Percentiles rank a stretch among this genome's conserved stretches.
Conservation (phyloP, 371 early-diverging fungal genomes). For the Mortierella sp. region DNA sequence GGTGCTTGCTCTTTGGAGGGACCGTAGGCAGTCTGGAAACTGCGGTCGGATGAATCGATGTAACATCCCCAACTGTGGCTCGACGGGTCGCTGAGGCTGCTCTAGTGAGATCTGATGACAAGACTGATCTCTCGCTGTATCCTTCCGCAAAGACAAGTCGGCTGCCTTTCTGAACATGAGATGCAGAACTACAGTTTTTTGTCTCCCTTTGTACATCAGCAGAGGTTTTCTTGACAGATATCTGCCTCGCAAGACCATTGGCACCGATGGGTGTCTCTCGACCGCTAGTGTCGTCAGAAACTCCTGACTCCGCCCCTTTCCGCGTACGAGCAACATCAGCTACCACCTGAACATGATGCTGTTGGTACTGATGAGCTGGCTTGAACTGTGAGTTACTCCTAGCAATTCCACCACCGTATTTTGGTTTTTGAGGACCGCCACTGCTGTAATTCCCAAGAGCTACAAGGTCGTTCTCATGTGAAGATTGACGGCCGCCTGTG, state of each 20-base stretch:
- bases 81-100: slow-evolving; percentile 2
- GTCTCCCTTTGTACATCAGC: not conserved
- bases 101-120: not conserved
- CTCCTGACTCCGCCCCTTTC: slow-evolving; percentile 8
- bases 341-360: slow-evolving; percentile 1
- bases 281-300: no score
- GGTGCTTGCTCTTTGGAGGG: slow-evolving; percentile 35
- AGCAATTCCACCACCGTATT: slow-evolving; percentile 1
- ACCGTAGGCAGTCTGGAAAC: slow-evolving; percentile 13
- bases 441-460: not conserved
- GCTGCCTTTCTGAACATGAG: slow-evolving; percentile 5
- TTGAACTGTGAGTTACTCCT: slow-evolving; percentile 6
- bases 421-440: slow-evolving; percentile 2
- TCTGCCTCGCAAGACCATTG: slow-evolving; percentile 5
- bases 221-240: slow-evolving; percentile 9
- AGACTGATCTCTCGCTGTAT: no score
- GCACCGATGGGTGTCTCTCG: no score
- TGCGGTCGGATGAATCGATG: not conserved
- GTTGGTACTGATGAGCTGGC: slow-evolving; percentile 6
- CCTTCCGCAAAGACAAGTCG: no score
- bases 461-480: not conserved
- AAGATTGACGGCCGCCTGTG: not conserved
- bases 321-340: slow-evolving; percentile 8
- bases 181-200: slow-evolving; percentile 4
- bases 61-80: slow-evolving; percentile 15